A percentile compares a stretch with the other conserved stretches of the same genome.
phyloP scores from a whole-genome alignment of 2,329 filamentous ascomycete genomes.

The Fusarium tricinctum region DNA sequence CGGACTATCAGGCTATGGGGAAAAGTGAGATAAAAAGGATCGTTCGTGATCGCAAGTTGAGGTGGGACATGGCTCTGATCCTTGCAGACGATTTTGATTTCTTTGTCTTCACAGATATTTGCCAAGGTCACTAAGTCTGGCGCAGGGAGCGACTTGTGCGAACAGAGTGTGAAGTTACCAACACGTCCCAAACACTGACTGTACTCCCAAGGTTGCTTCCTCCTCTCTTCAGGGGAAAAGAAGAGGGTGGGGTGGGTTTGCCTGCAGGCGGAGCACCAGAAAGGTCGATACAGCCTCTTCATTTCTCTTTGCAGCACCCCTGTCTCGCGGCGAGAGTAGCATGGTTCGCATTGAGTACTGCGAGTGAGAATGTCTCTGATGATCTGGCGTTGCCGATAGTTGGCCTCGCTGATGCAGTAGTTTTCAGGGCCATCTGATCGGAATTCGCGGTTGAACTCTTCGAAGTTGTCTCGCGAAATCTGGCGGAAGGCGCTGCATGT shows the following conservation, averaged over 20 bases:
- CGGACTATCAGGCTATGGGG: too few relatives aligned
- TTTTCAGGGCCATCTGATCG: background rate
- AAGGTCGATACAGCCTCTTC: conserved; percentile 13
- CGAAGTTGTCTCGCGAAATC: background rate
- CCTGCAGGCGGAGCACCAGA: conserved; percentile 5
- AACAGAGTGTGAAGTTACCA: conserved; percentile 3
- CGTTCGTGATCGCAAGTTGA: background rate
- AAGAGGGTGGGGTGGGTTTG: conserved; percentile 8
- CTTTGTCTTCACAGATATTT: background rate
- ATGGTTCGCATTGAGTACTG: conserved; percentile 3
- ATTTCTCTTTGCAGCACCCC: conserved; percentile 5
- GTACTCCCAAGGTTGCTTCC: background rate
- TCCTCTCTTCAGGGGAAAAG: conserved; percentile 1
- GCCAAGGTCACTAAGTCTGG: background rate
- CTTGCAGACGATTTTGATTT: background rate
- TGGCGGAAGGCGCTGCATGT: conserved; percentile 5
- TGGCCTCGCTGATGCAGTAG: conserved; percentile 10
- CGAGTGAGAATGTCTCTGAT: conserved; percentile 2
- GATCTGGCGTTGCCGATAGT: conserved; percentile 1
- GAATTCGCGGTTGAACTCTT: conserved; percentile 16
- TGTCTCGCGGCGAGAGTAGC: background rate
- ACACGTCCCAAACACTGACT: conserved; percentile 10
- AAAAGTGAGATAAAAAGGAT: too few relatives aligned
- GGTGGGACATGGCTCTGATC: background rate
- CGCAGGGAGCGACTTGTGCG: background rate